These are phyloP conservation scores for Trichothecium roseum DNA, from an alignment of 2,329 filamentous ascomycete genomes.

Conservation along the genomic window DNA sequence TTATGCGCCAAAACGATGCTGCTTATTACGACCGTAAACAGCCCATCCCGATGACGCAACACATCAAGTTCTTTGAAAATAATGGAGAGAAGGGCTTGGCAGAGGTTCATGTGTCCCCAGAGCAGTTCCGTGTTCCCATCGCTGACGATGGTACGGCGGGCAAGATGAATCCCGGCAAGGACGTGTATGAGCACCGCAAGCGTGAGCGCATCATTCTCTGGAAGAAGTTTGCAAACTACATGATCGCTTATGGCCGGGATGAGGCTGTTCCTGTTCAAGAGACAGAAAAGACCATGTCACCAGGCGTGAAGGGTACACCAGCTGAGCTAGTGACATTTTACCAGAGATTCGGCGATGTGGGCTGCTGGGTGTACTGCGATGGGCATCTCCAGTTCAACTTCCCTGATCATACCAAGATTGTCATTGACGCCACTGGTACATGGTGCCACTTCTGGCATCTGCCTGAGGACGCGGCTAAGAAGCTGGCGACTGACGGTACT, in stretches of 20 bases:
- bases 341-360: constrained; percentile 70
- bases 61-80: constrained; percentile 66
- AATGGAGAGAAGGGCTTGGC: constrained; percentile 53
- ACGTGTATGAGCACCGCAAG: constrained; percentile 56
- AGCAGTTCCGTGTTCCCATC: constrained; percentile 46
- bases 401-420: constrained; percentile 78
- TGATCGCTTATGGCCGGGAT: constrained; percentile 65
- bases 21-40: constrained; percentile 47
- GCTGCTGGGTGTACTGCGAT: constrained; percentile 72
- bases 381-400: constrained; percentile 83
- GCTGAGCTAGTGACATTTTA: constrained; percentile 66
- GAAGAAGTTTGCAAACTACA: constrained; percentile 68
- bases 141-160: constrained; percentile 48
- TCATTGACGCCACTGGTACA: constrained; percentile 62
- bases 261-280: constrained; percentile 44
- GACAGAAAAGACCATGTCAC: constrained; percentile 25
- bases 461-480: constrained; percentile 56
- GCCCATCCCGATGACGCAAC: constrained; percentile 50
- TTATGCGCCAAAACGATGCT: constrained; percentile 49
- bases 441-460: constrained; percentile 73
- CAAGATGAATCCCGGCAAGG: constrained; percentile 51
- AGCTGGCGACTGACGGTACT: constrained; percentile 53
- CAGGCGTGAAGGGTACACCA: constrained; percentile 24
- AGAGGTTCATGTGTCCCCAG: constrained; percentile 53
- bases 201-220: constrained; percentile 55